A percentile compares a stretch with the other conserved stretches of the same genome.
These are phyloP conservation scores for Xylaria arbuscula DNA, from an alignment of 2,329 filamentous ascomycete species.

Conservation along the genomic window DNA sequence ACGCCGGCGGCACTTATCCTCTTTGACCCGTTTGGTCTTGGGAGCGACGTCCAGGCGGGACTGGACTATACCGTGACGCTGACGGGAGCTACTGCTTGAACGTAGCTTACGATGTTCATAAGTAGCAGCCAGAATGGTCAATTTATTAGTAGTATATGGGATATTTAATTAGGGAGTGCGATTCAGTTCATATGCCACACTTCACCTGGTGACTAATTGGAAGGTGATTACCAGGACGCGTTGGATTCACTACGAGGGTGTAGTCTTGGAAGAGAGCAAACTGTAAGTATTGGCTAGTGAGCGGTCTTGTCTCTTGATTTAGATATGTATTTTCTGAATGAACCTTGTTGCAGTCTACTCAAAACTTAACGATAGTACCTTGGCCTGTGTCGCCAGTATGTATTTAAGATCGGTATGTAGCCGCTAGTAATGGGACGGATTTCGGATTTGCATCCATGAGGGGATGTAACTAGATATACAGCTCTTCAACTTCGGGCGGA, in stretches of 20 bases:
- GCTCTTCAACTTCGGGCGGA: neutral
- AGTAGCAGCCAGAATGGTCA: neutral
- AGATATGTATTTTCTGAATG: too few relatives aligned
- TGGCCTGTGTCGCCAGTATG: neutral
- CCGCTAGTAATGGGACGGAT: neutral
- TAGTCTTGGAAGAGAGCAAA: neutral
- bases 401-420: neutral
- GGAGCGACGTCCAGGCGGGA: constrained; percentile 52
- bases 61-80: constrained; percentile 52
- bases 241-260: neutral
- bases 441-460: neutral
- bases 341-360: too few relatives aligned
- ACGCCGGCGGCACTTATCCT: constrained; percentile 57
- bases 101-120: neutral
- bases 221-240: too few relatives aligned
- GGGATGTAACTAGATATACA: neutral
- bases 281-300: neutral
- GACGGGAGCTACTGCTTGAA: constrained; percentile 42
- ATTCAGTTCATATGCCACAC: neutral
- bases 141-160: neutral
- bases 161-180: neutral
- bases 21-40: constrained; percentile 58
- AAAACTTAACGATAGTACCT: too few relatives aligned
- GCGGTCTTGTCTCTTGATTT: neutral
- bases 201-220: neutral